These are phyloP conservation scores for Phytophthora cajani DNA, from an alignment of 352 stramenopile species.

Conservation along the genomic window DNA sequence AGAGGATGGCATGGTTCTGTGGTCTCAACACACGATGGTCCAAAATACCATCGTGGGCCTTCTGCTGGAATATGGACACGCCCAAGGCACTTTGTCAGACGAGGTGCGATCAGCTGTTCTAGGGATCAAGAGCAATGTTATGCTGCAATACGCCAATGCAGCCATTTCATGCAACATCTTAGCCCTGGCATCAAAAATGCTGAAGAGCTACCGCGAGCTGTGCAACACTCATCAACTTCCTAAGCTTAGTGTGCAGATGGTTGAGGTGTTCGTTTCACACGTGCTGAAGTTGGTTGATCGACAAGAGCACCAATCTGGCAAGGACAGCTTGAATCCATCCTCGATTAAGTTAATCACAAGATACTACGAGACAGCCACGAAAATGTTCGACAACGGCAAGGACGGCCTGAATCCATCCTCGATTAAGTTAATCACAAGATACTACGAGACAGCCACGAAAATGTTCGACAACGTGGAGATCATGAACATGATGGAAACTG, in stretches of 20 bases:
- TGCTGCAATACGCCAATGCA: slow-evolving; percentile 74
- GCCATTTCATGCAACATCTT: slow-evolving; percentile 75
- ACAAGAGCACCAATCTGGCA: slow-evolving; percentile 50
- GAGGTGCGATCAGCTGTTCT: slow-evolving; percentile 38
- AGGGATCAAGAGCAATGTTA: slow-evolving; percentile 44
- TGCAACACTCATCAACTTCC: slow-evolving; percentile 72
- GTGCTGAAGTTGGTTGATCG: slow-evolving; percentile 78
- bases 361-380: slow-evolving; percentile 80
- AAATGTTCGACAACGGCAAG: slow-evolving; percentile 79
- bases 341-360: slow-evolving; percentile 55
- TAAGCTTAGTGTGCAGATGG: slow-evolving; percentile 81
- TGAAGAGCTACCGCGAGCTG: slow-evolving; percentile 79
- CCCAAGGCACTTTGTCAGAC: slow-evolving; percentile 44
- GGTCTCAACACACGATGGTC: slow-evolving; percentile 73
- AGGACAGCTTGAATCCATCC: slow-evolving; percentile 21
- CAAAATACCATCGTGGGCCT: slow-evolving; percentile 49
- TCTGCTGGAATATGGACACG: slow-evolving; percentile 35
- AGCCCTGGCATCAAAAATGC: slow-evolving; percentile 72
- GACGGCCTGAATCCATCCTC: slow-evolving; percentile 33
- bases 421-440: slow-evolving; percentile 57
- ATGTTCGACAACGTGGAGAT: slow-evolving; percentile 88
- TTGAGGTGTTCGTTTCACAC: slow-evolving; percentile 84
- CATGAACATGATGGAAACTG: slow-evolving; percentile 65
- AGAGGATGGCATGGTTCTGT: slow-evolving; percentile 58
- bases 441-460: slow-evolving; percentile 78